Evolutionary conservation across 331 rosid species (phyloP), one percentile per base, ranked within the genome.

Genomic region (Acacia pycnantha): DNA sequence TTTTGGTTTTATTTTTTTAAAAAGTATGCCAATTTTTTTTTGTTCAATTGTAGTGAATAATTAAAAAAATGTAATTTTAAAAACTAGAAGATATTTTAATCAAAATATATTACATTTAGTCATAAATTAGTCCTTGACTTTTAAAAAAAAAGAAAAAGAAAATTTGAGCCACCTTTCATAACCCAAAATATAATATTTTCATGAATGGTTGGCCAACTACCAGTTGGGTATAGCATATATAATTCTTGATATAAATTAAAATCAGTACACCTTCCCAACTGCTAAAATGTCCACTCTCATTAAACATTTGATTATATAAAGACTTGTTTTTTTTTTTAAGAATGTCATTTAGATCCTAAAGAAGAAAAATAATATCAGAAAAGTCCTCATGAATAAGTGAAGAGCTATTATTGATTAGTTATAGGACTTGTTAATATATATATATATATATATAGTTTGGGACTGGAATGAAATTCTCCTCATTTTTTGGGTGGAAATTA

Each of bases 381-480:
- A 33, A 33, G 3, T 33, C 5, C 3, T 0, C 0, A 33, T 4
- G 3, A 4, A 33, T 33, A 33, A 33, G 37, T 33, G 0, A 33
- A 33, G 5, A 33, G 5, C 37, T 33, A 2, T 0, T 0, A 33
- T 33, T 4, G 3, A 33, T 5, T 3, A 33, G 37, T 33, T 0
- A 33, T 33, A 2, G 4, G 37, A 33, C 5, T 33, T 4, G 0
- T 33, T 2, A 33, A 33, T 31, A 31, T 31, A 31, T 4, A n/a
- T 31, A 31, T 31, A 1, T 31, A 0, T 31, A 0, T 31, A 3
- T 31, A 3, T 1, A 3, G 4, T 31, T 31, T 3, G 0, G 0
- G 4, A 31, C 4, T 0, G 3, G 0, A 31, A 31, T 31, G 37
- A 33, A 3, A 3, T 33, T 33, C 5, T 33, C 37, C 5, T n/a